phyloP scores from a whole-genome alignment of 306 rosid species.

The Corylus americana region DNA sequence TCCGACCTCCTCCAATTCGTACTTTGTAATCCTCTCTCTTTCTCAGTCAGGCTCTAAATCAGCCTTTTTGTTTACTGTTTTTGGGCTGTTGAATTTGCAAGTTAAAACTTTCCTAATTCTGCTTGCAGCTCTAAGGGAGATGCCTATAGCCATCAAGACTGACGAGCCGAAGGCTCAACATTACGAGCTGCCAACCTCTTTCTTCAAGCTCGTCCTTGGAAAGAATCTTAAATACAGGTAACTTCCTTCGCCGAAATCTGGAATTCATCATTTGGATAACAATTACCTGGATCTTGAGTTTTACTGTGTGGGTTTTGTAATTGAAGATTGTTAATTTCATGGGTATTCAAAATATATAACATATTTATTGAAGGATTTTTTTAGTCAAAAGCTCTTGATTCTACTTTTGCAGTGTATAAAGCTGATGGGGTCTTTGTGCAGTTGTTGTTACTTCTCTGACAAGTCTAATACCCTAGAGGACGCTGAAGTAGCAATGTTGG shows the following conservation, averaged over 20 bases:
- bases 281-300: no score
- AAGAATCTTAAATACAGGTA: conserved; percentile 83
- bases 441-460: conserved; percentile 76
- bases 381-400: background rate
- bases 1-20: conserved; percentile 58
- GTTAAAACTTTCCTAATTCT: background rate
- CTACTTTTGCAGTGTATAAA: background rate
- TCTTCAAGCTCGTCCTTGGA: conserved; percentile 86
- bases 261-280: no score
- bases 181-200: conserved; percentile 87
- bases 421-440: conserved; percentile 35
- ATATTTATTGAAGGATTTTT: no score
- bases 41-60: background rate
- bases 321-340: background rate
- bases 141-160: conserved; percentile 88
- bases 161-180: conserved; percentile 76
- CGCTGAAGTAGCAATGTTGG: conserved; percentile 85
- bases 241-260: no score
- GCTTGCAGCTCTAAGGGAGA: conserved; percentile 63
- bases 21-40: conserved; percentile 40
- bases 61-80: background rate
- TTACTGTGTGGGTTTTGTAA: background rate
- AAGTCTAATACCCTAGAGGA: conserved; percentile 66
- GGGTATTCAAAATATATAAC: no score
- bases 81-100: background rate